Base-by-base conservation (phyloP, 306 rosid genomes). In the Quercus variabilis region DNA sequence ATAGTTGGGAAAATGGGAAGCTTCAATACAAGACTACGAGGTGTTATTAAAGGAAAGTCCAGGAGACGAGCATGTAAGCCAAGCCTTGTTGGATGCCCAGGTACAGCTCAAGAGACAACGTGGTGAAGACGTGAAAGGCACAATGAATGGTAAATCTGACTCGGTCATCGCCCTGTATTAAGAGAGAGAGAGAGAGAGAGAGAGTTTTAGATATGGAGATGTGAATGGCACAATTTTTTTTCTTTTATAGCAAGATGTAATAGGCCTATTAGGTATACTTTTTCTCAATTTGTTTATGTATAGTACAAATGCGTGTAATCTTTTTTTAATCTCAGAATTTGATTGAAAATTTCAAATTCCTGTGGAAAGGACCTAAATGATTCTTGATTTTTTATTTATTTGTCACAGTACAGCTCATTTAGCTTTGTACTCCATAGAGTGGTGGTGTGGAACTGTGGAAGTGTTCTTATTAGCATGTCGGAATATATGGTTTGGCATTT, bases 1-100 rank as follows among this genome's bases (percentile, higher is more conserved):
- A 58, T 78, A 94, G 99, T 81, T 94, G 90, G 85, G 69, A 83
- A 91, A 81, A 80, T 94, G 93, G 97, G 91, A 90, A 80, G 87
- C 93, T 76, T 86, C 97, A 23, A 70, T 90, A 60, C 80, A 79
- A 77, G 99, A 94, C 83, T 94, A 92, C 10, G 89, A 94, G 78
- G 75, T 89, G 18, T 83, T 94, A 86, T 21, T 83, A 10, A 57
- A 49, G 82, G 86, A 85, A 81, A 89, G 81, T 28, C 93, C 92
- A 1, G 90, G 43, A 17, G 89, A 92, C 10, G 90, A 85, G 81
- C 90, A 88, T 74, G 78, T 92, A 15, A 81, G 19, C 5, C 76
- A 31, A 3, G 91, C 86, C 41, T 84, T 94, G 59, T 54, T 80
- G 74, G 90, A 90, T 71, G 95, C 82, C 6, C 88, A 76, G 33